A percentile compares a stretch with the other conserved stretches of the same genome.
Conservation (phyloP, 1,139 yeast genomes). For the Candida tropicalis region DNA sequence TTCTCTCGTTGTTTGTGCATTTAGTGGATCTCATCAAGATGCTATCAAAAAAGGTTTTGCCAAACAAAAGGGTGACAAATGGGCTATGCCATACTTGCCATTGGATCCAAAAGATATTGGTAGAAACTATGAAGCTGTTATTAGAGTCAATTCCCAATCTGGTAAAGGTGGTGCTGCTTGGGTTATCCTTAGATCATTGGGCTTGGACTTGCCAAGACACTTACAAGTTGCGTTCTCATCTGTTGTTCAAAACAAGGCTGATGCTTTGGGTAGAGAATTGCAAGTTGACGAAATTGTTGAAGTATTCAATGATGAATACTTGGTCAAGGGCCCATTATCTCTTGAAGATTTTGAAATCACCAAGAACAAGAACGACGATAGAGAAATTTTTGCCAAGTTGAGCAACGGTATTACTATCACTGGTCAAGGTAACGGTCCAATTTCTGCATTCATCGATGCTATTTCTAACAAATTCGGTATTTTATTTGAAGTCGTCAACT, state of each 20-base stretch:
- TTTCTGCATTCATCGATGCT: conserved; percentile 61
- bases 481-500: conserved; percentile 44
- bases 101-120: conserved; percentile 96
- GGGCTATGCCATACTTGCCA: conserved; percentile 95
- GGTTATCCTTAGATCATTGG: conserved; percentile 87
- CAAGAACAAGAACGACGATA: conserved; percentile 25
- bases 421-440: conserved; percentile 94
- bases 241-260: conserved; percentile 82
- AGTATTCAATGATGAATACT: conserved; percentile 73
- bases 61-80: conserved; percentile 42
- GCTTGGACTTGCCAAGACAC: conserved; percentile 89
- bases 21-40: conserved; percentile 96
- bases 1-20: conserved; percentile 93
- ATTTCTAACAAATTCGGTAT: conserved; percentile 36
- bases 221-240: conserved; percentile 89
- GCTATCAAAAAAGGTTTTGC: conserved; percentile 97
- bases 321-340: conserved; percentile 19
- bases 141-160: conserved; percentile 95
- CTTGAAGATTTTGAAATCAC: conserved; percentile 40
- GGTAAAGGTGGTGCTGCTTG: conserved; percentile 99
- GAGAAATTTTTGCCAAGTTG: conserved; percentile 36
- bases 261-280: conserved; percentile 81
- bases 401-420: conserved; percentile 35
- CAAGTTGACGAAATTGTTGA: conserved; percentile 73
- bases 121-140: conserved; percentile 95